Percentiles rank a stretch among this genome's conserved stretches.
Conservation (phyloP, 768 basidiomycete genomes). For the Suillus occidentalis region DNA sequence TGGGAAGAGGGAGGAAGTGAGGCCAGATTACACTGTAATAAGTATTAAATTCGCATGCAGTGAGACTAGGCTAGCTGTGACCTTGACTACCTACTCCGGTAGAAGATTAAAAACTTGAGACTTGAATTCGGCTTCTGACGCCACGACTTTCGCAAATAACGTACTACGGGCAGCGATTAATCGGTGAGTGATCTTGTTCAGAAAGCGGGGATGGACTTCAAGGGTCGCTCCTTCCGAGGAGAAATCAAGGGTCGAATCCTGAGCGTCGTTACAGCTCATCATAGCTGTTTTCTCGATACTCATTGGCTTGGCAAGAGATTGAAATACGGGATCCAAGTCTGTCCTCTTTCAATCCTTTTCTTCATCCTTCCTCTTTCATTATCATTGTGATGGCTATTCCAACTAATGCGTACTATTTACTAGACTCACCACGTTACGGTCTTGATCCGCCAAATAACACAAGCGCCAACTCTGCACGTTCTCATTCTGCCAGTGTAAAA, state of each 20-base stretch:
- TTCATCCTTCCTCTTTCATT: not conserved
- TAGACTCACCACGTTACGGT: constrained; percentile 5
- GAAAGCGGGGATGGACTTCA: constrained; percentile 1
- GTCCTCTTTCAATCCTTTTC: not conserved
- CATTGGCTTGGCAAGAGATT: constrained; percentile 2
- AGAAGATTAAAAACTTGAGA: not conserved
- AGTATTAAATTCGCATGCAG: constrained; percentile 2
- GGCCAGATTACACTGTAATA: not conserved
- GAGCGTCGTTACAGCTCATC: not conserved
- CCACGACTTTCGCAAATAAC: constrained; percentile 7
- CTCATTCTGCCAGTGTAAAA: constrained; percentile 22
- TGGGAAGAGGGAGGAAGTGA: not conserved
- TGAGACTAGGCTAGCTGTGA: not conserved
- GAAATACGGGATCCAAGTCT: not conserved
- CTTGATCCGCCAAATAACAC: constrained; percentile 1
- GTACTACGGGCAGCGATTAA: not conserved
- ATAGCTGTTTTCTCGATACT: not conserved
- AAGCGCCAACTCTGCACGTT: constrained; percentile 8
- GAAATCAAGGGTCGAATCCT: not conserved
- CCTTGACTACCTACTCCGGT: constrained; percentile 1
- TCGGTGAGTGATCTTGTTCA: constrained; percentile 1
- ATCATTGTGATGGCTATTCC: not conserved
- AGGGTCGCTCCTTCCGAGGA: constrained; percentile 5
- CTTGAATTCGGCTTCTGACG: not conserved
- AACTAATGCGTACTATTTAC: constrained; percentile 1